Percentiles rank a stretch among this genome's conserved stretches.
Evolutionary conservation across 768 basidiomycete species (phyloP).

Genomic region (Russula brevipes): DNA sequence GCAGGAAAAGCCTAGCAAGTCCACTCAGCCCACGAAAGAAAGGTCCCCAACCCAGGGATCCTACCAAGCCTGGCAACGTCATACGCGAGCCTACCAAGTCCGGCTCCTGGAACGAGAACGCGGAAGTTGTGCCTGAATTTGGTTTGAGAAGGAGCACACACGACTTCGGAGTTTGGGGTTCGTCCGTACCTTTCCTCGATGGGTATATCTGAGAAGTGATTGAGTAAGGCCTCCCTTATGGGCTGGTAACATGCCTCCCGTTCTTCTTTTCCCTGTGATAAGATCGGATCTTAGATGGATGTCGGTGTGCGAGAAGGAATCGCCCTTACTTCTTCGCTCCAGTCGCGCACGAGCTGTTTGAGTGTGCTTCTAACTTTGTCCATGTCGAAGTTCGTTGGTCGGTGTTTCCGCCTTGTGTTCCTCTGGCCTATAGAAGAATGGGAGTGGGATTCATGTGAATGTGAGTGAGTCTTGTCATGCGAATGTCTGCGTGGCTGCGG

Average conservation of each 20-base stretch:
- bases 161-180: background rate
- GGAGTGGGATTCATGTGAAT: slow-evolving; percentile 28
- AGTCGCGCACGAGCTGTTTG: slow-evolving; percentile 91
- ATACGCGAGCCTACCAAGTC: slow-evolving; percentile 82
- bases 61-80: slow-evolving; percentile 79
- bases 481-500: slow-evolving; percentile 29
- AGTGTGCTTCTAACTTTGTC: slow-evolving; percentile 89
- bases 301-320: background rate
- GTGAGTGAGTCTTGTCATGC: slow-evolving; percentile 36
- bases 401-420: slow-evolving; percentile 33
- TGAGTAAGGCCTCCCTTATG: slow-evolving; percentile 67
- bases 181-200: slow-evolving; percentile 45
- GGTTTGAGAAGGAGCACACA: background rate
- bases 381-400: slow-evolving; percentile 70
- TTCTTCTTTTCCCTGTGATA: slow-evolving; percentile 61
- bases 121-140: slow-evolving; percentile 47
- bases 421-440: slow-evolving; percentile 24
- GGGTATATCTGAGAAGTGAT: slow-evolving; percentile 55
- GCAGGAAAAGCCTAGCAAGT: slow-evolving; percentile 66
- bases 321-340: slow-evolving; percentile 69
- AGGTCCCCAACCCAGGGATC: slow-evolving; percentile 8
- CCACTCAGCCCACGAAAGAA: background rate
- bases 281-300: background rate
- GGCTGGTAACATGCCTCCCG: slow-evolving; percentile 77
- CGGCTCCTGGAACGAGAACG: slow-evolving; percentile 87